Percentiles rank a stretch among this genome's conserved stretches.
Evolutionary conservation across 768 basidiomycete species (phyloP).

Genomic region (Suillus occidentalis): DNA sequence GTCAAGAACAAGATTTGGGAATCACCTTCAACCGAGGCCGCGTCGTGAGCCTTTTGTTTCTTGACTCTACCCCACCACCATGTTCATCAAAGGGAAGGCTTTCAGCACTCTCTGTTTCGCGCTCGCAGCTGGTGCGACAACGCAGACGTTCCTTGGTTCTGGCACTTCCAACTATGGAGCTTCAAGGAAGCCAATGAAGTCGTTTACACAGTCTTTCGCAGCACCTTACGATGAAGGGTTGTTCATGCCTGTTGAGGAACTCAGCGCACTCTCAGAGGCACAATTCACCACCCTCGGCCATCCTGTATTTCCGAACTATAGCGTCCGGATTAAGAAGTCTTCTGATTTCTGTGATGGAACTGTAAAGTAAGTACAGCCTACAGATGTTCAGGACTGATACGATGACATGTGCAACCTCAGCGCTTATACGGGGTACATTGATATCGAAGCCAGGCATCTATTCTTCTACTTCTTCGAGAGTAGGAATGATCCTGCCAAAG

Average conservation of each 20-base stretch:
- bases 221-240: conserved; percentile 29
- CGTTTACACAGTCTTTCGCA: conserved; percentile 10
- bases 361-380: conserved; percentile 31
- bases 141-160: conserved; percentile 21
- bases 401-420: conserved; percentile 28
- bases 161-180: conserved; percentile 3
- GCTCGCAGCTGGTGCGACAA: conserved; percentile 13
- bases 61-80: background rate
- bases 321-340: conserved; percentile 41
- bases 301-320: conserved; percentile 44
- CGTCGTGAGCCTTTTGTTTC: background rate
- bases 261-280: conserved; percentile 27
- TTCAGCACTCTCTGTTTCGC: background rate
- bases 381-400: background rate
- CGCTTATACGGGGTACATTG: conserved; percentile 67
- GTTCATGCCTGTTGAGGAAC: conserved; percentile 35
- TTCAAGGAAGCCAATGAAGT: conserved; percentile 3
- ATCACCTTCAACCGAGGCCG: background rate
- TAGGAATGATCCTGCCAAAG: conserved; percentile 53
- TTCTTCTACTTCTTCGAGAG: conserved; percentile 82
- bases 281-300: conserved; percentile 42
- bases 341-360: conserved; percentile 40
- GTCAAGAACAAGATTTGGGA: background rate
- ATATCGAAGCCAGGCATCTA: conserved; percentile 60
- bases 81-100: background rate